Evolutionary conservation across 2,329 filamentous ascomycete species (phyloP).

Genomic region (Epichloe sp.): DNA sequence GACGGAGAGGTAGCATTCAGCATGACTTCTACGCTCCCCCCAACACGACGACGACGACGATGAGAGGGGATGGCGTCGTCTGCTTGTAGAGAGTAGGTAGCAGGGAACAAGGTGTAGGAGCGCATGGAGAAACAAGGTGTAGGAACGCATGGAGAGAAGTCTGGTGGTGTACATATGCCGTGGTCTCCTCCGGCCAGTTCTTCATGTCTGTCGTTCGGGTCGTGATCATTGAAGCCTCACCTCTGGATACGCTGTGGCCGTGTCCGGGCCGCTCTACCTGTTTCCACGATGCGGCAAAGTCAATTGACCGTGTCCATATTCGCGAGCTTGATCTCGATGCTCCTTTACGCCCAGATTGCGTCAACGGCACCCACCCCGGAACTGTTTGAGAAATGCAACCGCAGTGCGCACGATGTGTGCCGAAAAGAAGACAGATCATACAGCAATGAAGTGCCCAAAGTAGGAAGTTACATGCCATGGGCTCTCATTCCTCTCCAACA

Average conservation of each 20-base stretch:
- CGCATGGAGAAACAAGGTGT: no score
- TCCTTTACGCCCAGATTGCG: background rate
- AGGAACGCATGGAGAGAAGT: no score
- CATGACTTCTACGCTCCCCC: background rate
- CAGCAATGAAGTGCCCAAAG: conserved; percentile 1
- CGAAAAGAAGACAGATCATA: conserved; percentile 4
- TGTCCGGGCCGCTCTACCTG: no score
- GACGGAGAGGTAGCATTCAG: background rate
- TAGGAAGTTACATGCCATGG: conserved; percentile 7
- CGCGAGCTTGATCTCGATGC: background rate
- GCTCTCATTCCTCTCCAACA: background rate
- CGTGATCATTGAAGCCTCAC: background rate
- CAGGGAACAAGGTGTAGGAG: no score
- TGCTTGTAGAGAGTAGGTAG: no score
- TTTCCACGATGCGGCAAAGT: background rate
- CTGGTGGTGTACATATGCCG: background rate
- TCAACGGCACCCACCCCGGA: background rate
- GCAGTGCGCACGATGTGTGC: conserved; percentile 1
- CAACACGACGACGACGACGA: background rate
- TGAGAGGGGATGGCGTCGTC: background rate
- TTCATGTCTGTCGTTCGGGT: background rate
- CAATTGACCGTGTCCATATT: background rate
- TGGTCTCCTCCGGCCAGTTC: background rate
- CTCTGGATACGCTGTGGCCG: no score
- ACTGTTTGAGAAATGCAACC: background rate